Evolutionary conservation across 345 rosid species (phyloP), one percentile per base, ranked within the genome.

Genomic region (Erodium maritimum): DNA sequence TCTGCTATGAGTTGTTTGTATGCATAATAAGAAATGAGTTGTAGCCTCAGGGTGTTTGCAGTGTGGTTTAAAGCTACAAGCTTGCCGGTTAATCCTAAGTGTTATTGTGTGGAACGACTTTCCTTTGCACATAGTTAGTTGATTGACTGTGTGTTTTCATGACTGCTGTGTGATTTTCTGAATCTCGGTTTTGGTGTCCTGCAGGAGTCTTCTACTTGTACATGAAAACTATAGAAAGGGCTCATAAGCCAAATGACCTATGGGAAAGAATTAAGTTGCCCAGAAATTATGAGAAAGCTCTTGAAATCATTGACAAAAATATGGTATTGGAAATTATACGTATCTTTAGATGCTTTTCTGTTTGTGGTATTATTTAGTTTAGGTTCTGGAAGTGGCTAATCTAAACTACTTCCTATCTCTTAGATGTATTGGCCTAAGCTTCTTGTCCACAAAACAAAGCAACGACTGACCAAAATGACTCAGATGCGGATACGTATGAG

Each of bases 401-500:
- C 60, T 64, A n/a, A 18, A 17, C 34, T 23, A 5, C 50, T 69
- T 20, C 48, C 67, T 46, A 6, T 34, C 54, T 68, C 50, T 23
- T 63, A 93, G 97, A 71, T 79, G 80, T 87, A 87, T 65, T 90
- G 97, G 96, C 96, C 96, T 0, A 85, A 90, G 82, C 69, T 94
- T 61, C 79, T 94, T 56, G 80, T 80, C 52, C 97, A 90, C 70
- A 94, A 94, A 75, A 75, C 77, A 56, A 94, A 94, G 77, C 97
- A 87, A 67, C 80, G 96, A 34, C 68, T 94, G 69, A 94, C 99
- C 2, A 94, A 94, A 69, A 90, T 94, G 99, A 90, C 96, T 53
- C 99, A 94, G 64, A 90, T 90, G 99, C 93, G 95, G 12, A 87
- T 94, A 65, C 85, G 99, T 17, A 87, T 81, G 97, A 80, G 96